Conservation (phyloP, 1,284 basidiomycete species). For the Trichosporon asahii region DNA sequence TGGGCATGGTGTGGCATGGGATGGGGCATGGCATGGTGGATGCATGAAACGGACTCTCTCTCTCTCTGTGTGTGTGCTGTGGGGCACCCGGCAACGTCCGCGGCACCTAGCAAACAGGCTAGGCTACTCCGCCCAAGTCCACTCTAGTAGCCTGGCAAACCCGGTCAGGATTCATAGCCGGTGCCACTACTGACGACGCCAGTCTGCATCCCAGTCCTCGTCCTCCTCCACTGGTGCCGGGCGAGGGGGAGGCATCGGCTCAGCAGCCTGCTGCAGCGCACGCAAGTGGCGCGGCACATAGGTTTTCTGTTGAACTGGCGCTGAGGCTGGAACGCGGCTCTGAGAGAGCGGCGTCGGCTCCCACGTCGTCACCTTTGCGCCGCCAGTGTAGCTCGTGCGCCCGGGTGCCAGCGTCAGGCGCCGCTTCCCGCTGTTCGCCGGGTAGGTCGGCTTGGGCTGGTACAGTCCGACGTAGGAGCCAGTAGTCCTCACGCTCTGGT, state of each 20-base stretch:
- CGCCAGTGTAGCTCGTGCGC: background rate
- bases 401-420: background rate
- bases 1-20: no score
- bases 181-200: background rate
- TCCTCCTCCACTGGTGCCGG: background rate
- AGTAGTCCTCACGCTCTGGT: background rate
- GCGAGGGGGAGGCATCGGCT: background rate
- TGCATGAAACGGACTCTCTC: background rate
- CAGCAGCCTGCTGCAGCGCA: background rate
- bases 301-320: background rate
- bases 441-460: background rate
- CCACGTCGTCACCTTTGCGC: background rate
- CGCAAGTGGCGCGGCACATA: background rate
- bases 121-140: no score
- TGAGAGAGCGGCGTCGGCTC: background rate
- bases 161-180: background rate
- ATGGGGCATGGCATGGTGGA: background rate
- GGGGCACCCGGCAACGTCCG: background rate
- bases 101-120: background rate
- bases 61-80: no score
- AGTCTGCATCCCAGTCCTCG: constrained; percentile 1
- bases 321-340: background rate
- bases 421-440: background rate
- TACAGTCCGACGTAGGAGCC: background rate
- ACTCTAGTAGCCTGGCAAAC: no score